Conservation (phyloP, 2,329 filamentous ascomycete species). For the Emergomyces orientalis region DNA sequence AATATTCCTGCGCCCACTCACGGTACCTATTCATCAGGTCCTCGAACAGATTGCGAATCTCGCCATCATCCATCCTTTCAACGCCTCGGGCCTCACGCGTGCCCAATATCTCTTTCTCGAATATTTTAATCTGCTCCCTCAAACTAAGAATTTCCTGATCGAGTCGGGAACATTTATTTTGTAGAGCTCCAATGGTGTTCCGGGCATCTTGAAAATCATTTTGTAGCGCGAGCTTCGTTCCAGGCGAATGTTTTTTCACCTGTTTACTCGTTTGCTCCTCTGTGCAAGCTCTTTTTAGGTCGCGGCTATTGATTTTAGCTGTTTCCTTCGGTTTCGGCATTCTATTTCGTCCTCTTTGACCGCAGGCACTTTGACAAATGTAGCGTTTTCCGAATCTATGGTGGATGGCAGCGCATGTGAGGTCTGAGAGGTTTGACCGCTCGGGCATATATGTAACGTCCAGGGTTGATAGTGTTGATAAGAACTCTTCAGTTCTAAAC, state of each 20-base stretch:
- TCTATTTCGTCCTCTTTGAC: background rate
- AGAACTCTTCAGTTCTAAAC: too few relatives aligned
- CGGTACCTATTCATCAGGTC: background rate
- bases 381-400: background rate
- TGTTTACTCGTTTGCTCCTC: background rate
- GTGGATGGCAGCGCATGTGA: background rate
- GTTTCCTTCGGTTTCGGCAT: too few relatives aligned
- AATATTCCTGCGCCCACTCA: background rate
- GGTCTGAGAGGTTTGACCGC: too few relatives aligned
- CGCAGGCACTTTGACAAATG: too few relatives aligned
- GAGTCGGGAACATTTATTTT: background rate
- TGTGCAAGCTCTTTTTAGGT: background rate
- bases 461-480: too few relatives aligned
- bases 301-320: background rate
- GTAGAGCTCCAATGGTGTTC: background rate
- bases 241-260: background rate
- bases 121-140: background rate
- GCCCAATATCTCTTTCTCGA: background rate
- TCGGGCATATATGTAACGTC: too few relatives aligned
- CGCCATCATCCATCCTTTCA: background rate
- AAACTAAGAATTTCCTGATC: background rate
- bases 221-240: background rate
- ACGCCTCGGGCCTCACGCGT: background rate
- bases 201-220: background rate
- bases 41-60: background rate